phyloP scores from a whole-genome alignment of 129 eudicot genomes.

The Lonicera japonica region DNA sequence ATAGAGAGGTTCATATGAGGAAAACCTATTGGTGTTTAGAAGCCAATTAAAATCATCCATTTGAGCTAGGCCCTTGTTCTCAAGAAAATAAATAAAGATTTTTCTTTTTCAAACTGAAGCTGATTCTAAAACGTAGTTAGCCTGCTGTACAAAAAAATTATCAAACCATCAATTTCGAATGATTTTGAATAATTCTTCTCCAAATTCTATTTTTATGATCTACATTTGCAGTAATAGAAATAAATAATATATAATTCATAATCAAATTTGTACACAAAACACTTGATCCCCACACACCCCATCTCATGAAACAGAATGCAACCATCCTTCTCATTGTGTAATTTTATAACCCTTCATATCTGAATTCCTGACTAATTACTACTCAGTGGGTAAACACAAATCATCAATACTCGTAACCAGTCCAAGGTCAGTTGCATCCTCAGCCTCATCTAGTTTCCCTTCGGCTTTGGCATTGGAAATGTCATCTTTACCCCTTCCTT shows the following conservation, averaged over 20 bases:
- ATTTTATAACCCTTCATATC: constrained; percentile 1
- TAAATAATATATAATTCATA: constrained; percentile 6
- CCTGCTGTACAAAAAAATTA: no score
- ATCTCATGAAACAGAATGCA: constrained; percentile 3
- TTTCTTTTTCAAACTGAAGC: no score
- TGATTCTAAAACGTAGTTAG: no score
- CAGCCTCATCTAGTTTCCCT: constrained; percentile 20
- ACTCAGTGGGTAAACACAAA: constrained; percentile 45
- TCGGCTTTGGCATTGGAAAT: constrained; percentile 15
- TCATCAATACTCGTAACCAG: constrained; percentile 45
- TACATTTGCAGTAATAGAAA: constrained; percentile 12
- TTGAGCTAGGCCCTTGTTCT: no score
- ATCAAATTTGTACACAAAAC: constrained; percentile 21
- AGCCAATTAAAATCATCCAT: no score
- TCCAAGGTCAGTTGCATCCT: constrained; percentile 38
- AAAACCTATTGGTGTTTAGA: no score
- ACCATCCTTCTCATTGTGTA: no score
- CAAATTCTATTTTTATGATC: constrained; percentile 10
- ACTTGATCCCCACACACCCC: background rate
- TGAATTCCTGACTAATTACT: constrained; percentile 7
- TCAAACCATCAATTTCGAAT: no score
- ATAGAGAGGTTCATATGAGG: no score
- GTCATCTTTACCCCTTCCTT: constrained; percentile 26
- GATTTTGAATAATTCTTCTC: background rate
- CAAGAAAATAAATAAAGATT: no score